These are phyloP conservation scores for Serendipita vermifera DNA, from an alignment of 768 basidiomycete genomes.

Conservation along the genomic window DNA sequence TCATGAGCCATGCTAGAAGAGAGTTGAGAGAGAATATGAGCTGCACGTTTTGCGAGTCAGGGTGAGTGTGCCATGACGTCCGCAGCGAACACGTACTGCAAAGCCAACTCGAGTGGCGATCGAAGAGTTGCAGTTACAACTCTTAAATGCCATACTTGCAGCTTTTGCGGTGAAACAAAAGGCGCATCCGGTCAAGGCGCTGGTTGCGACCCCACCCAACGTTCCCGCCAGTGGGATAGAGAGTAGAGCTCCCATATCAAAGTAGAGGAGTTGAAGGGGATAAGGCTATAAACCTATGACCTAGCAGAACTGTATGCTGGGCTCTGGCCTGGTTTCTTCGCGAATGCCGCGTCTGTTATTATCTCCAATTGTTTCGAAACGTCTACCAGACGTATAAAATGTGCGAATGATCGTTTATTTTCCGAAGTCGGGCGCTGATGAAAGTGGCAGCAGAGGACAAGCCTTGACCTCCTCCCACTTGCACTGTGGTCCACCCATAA, in stretches of 20 bases:
- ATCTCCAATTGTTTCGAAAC: no score
- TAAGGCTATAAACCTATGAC: no score
- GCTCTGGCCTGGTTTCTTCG: no score
- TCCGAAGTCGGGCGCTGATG: no score
- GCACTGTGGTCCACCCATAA: no score
- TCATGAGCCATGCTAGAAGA: constrained; percentile 93
- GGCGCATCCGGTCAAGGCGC: constrained; percentile 69
- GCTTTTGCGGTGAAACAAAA: constrained; percentile 82
- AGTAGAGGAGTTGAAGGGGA: no score
- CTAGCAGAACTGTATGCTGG: no score
- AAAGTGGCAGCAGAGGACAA: no score
- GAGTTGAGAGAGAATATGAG: constrained; percentile 94
- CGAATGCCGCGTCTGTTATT: no score
- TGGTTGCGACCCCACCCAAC: constrained; percentile 59
- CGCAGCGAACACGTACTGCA: constrained; percentile 51
- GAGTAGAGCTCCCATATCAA: constrained; percentile 59
- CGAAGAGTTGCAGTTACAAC: constrained; percentile 97
- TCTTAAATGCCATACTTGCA: constrained; percentile 96
- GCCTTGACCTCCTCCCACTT: no score
- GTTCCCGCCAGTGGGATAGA: constrained; percentile 60
- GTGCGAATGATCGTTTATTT: no score
- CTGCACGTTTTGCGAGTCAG: constrained; percentile 27
- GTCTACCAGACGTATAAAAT: no score
- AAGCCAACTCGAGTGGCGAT: constrained; percentile 96
- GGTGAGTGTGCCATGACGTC: background rate